Evolutionary conservation across 2,329 filamentous ascomycete species (phyloP), one percentile per base, ranked within the genome.

Genomic region (Fusarium compactum): DNA sequence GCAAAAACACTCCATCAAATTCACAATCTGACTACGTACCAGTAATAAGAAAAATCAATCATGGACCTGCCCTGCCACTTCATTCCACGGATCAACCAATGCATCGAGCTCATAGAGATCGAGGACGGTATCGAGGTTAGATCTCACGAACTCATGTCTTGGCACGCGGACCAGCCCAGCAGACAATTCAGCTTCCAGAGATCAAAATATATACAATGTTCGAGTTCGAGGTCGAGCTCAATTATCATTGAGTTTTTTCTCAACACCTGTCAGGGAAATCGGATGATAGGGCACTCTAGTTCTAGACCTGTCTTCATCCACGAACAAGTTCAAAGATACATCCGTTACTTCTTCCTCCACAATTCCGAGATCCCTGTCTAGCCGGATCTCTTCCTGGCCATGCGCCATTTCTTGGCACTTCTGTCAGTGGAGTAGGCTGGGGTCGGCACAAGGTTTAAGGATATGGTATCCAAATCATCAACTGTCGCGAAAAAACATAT

Each of bases 391-490:
- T 65, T 50, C 50, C 56, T 62, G 44, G 59, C 50, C 55, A 62
- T 72, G 69, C 69, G 69, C 69, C 69, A 72, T 72, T 72, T 72
- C 69, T 72, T 72, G 69, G 69, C 69, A 61, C 63, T 67, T 65
- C 62, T 70, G 27, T 43, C 27, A 57, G 64, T 62, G 63, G 58
- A 47, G 52, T 47, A 65, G 51, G 58, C 48, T 60, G 63, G 67
- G 67, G 63, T 57, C 51, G 25, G 67, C 58, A 67, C 54, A 41
- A 63, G 61, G 52, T 58, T 43, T 52, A 56, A 62, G 64, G 55
- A 58, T 58, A 54, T 32, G 29, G 27, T 47, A 56, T 56, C 22
- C 56, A 55, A 56, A 46, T 43, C 60, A 54, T 69, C 59, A 41
- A 62, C 51, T 18, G 27, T 46, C 40, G 59, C 44, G 27, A 51